phyloP scores from a whole-genome alignment of 2,329 filamentous ascomycete species.

The Diplodia intermedia region DNA sequence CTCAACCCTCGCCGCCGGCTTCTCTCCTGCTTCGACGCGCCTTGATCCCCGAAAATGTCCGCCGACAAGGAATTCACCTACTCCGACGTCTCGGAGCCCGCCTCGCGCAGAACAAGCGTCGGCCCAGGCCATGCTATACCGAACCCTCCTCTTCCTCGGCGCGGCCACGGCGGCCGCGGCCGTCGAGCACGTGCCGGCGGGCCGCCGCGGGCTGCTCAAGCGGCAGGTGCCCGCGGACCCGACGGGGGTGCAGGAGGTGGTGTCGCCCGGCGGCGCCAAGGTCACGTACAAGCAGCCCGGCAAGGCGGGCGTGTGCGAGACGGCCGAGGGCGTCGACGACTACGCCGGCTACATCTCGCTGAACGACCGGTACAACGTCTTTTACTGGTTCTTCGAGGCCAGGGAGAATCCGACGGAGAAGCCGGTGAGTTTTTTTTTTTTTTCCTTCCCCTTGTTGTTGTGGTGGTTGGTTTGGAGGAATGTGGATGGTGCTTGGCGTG shows the following conservation, averaged over 20 bases:
- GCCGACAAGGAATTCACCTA: slow-evolving; percentile 50
- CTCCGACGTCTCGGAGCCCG: slow-evolving; percentile 51
- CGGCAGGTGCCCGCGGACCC: slow-evolving; percentile 21
- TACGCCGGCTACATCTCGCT: slow-evolving; percentile 49
- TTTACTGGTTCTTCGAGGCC: slow-evolving; percentile 59
- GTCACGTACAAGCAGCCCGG: slow-evolving; percentile 30
- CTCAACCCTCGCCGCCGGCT: not conserved
- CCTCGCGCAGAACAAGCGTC: slow-evolving; percentile 34
- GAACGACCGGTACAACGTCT: slow-evolving; percentile 47
- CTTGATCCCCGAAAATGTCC: slow-evolving; percentile 39
- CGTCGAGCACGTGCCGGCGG: not conserved
- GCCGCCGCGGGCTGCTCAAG: slow-evolving; percentile 22
- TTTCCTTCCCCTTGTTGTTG: no score
- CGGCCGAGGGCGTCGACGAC: slow-evolving; percentile 44
- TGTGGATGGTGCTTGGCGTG: not conserved
- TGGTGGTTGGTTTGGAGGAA: not conserved
- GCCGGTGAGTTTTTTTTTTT: slow-evolving; percentile 13
- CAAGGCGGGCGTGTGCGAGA: slow-evolving; percentile 47
- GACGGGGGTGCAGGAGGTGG: slow-evolving; percentile 42
- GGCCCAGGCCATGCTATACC: no score
- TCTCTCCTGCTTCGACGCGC: not conserved
- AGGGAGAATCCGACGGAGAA: slow-evolving; percentile 50
- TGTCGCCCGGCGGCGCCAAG: slow-evolving; percentile 41
- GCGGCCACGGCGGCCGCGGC: not conserved
- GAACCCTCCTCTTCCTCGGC: not conserved